Percentiles rank a stretch among this genome's conserved stretches.
These are phyloP conservation scores for Polyplosphaeria fusca DNA, from an alignment of 495 filamentous ascomycete genomes.

Conservation along the genomic window DNA sequence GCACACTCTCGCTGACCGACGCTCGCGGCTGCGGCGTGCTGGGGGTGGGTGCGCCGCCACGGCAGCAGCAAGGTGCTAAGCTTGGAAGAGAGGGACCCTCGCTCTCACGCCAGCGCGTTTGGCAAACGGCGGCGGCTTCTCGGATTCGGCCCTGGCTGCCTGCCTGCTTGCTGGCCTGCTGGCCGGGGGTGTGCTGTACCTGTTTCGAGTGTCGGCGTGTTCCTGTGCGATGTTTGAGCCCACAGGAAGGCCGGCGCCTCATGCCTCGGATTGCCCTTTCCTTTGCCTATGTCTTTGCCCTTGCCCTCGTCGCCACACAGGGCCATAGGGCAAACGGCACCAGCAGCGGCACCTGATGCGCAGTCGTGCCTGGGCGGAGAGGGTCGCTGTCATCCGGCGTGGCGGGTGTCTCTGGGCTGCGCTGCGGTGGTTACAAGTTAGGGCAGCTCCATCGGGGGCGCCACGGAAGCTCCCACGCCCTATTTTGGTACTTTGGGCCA, in stretches of 20 bases:
- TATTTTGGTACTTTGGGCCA: constrained; percentile 6
- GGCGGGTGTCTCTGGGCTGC: constrained; percentile 12
- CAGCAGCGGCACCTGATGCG: no score
- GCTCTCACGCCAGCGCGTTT: constrained; percentile 16
- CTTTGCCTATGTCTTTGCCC: not conserved
- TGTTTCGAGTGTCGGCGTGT: constrained; percentile 18
- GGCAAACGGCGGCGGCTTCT: constrained; percentile 15
- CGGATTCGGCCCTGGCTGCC: constrained; percentile 3
- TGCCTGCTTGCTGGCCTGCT: not conserved
- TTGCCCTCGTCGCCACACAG: not conserved
- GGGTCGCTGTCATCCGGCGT: constrained; percentile 17
- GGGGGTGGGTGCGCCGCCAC: constrained; percentile 1
- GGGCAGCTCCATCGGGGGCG: constrained; percentile 11
- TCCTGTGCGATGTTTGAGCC: constrained; percentile 19
- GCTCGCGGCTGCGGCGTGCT: constrained; percentile 6
- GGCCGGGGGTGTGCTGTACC: constrained; percentile 18
- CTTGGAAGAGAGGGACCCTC: no score
- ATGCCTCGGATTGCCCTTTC: not conserved
- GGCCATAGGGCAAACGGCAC: not conserved
- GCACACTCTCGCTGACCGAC: constrained; percentile 15
- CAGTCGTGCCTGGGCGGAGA: not conserved
- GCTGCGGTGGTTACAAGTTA: no score
- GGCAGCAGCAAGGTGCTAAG: not conserved
- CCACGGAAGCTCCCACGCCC: not conserved
- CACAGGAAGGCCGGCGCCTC: constrained; percentile 8